Conservation (phyloP, 371 early-diverging fungal genomes). For the Saksenaea vasiformis region DNA sequence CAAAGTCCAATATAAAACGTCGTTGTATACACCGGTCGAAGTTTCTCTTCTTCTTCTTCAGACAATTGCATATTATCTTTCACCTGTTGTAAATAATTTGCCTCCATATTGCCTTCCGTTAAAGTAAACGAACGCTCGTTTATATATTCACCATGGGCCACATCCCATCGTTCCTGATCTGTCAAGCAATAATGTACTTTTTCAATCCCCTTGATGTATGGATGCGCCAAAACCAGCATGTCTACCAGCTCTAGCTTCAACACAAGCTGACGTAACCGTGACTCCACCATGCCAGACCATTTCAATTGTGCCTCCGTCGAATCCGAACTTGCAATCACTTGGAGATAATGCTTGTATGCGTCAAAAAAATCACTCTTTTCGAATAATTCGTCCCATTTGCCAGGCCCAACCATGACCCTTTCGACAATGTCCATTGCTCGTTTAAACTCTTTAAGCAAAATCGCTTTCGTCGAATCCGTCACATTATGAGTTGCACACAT, state of each 20-base stretch:
- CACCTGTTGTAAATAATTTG: slow-evolving; percentile 30
- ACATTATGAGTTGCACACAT: slow-evolving; percentile 99
- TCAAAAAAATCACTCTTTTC: slow-evolving; percentile 90
- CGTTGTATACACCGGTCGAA: slow-evolving; percentile 63
- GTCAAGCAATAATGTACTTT: slow-evolving; percentile 62
- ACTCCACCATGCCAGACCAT: slow-evolving; percentile 93
- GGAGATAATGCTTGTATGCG: slow-evolving; percentile 90
- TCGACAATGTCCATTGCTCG: slow-evolving; percentile 71
- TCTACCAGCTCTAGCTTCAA: slow-evolving; percentile 86
- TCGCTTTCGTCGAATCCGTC: slow-evolving; percentile 82
- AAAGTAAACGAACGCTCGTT: slow-evolving; percentile 36
- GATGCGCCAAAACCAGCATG: slow-evolving; percentile 81
- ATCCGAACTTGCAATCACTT: slow-evolving; percentile 82
- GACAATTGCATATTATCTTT: slow-evolving; percentile 32
- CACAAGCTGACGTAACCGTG: slow-evolving; percentile 90
- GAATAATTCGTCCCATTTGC: slow-evolving; percentile 73
- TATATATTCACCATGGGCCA: slow-evolving; percentile 61
- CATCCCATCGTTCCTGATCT: slow-evolving; percentile 66
- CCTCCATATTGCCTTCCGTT: slow-evolving; percentile 46
- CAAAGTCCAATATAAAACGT: slow-evolving; percentile 89
- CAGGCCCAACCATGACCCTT: slow-evolving; percentile 70
- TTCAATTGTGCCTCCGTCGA: slow-evolving; percentile 73
- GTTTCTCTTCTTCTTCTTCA: slow-evolving; percentile 35
- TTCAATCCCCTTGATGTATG: slow-evolving; percentile 89
- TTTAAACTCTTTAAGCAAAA: slow-evolving; percentile 89